Evolutionary conservation across 495 filamentous ascomycete genomes (phyloP), one percentile per base, ranked within the genome.

Genomic region (Neurospora tetraspora): DNA sequence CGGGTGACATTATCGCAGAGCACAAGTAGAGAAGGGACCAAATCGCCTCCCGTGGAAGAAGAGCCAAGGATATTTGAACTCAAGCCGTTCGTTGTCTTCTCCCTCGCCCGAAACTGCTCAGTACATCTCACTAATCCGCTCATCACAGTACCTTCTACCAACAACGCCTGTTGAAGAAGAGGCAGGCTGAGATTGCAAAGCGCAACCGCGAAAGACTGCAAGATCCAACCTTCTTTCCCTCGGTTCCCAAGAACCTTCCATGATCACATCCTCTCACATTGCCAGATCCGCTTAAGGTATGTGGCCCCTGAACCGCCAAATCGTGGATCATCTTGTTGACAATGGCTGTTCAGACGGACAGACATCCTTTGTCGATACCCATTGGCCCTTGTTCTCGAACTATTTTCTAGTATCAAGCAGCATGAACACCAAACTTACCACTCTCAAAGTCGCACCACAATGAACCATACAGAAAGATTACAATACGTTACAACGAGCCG

Each of bases 31-130:
- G 81, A 83, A n/a, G 70, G 78, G 12, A 80, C 79, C 7, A 74
- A 78, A 39, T 77, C 79, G 27, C 78, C 85, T 37, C 82, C 82
- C 65, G 86, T 87, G 39, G 88, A 88, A 42, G 87, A 88, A 71
- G 89, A 89, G 75, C 93, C 94, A 68, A 86, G 96, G 71, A 85
- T 97, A 39, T 99, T 96, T 82, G 87, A 91, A 73, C 83, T 99
- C 75, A 92, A 96, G 75, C 94, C 91, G 93, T 96, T 84, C 45
- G 86, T 75, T 73, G 3, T 31, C 1, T 5, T 7, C 20, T 69
- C 47, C 68, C 47, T 42, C 6, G 8, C 11, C 36, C 18, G 1
- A 12, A 23, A n/a, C n/a, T n/a, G n/a, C n/a, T 27, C 45, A 20
- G 12, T 5, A 12, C 31, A 31, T 34, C 11, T 61, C 34, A 59